Evolutionary conservation across 768 basidiomycete genomes (phyloP).

Genomic region (Termitomyces eurrhizus): DNA sequence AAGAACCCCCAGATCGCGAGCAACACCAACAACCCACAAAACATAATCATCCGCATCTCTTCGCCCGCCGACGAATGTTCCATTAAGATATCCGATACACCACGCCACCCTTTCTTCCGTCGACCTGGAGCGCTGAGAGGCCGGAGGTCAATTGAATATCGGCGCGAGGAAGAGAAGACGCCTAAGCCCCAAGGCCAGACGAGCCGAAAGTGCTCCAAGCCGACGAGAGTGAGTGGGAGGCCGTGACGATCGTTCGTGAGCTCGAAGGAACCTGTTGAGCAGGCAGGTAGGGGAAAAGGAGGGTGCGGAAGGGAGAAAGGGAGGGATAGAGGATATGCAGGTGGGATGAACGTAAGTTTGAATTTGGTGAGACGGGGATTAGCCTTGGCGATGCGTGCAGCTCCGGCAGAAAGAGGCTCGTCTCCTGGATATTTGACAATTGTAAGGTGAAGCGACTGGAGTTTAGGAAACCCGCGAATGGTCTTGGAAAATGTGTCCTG

Average conservation of each 20-base stretch:
- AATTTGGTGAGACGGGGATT: slow-evolving; percentile 69
- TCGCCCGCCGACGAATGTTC: slow-evolving; percentile 66
- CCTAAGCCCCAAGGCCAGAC: slow-evolving; percentile 50
- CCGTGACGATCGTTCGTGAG: slow-evolving; percentile 61
- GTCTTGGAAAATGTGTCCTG: slow-evolving; percentile 63
- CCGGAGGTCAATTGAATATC: slow-evolving; percentile 37
- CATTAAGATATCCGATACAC: slow-evolving; percentile 40
- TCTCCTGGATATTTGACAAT: slow-evolving; percentile 68
- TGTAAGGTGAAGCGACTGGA: slow-evolving; percentile 58
- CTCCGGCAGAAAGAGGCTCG: slow-evolving; percentile 53
- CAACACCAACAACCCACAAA: slow-evolving; percentile 44
- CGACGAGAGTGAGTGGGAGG: slow-evolving; percentile 51
- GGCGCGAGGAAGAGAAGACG: slow-evolving; percentile 30
- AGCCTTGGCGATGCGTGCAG: slow-evolving; percentile 55
- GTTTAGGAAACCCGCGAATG: slow-evolving; percentile 56
- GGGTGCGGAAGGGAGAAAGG: slow-evolving; percentile 39
- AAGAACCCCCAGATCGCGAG: slow-evolving; percentile 49
- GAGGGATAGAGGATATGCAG: slow-evolving; percentile 44
- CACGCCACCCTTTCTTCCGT: slow-evolving; percentile 36
- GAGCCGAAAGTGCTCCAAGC: slow-evolving; percentile 42
- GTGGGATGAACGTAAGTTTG: slow-evolving; percentile 61
- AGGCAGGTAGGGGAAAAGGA: slow-evolving; percentile 39
- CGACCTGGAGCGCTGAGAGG: slow-evolving; percentile 33
- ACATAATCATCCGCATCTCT: slow-evolving; percentile 58
- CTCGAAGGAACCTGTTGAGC: slow-evolving; percentile 52